Evolutionary conservation across 495 filamentous ascomycete genomes (phyloP), one percentile per base, ranked within the genome.

Genomic region (Xylaria intraflava): DNA sequence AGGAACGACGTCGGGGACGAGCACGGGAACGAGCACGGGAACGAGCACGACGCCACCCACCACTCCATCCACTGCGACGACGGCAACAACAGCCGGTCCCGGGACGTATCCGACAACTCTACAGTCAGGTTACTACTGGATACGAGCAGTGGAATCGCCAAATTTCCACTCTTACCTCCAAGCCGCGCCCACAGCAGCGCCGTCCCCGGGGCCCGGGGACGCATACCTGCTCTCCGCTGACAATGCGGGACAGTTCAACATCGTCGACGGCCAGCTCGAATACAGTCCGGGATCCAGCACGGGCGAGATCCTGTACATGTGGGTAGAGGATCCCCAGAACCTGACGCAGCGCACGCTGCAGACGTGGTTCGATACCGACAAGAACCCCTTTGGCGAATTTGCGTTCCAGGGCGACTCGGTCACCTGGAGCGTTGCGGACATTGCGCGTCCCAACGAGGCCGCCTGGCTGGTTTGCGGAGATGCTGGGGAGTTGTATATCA

Each of bases 111-210:
- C 51, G 17, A 58, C 53, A 4, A 77, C 70, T 0, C 69, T 83
- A 2, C 68, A 75, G 53, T 60, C 61, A 17, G 80, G 76, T 6
- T 81, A 79, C 55, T 75, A 73, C 70, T 85, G 80, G 80, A 78
- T 84, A 60, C 79, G 81, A 8, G 81, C 78, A 0, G 82, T 84
- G 0, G 75, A 68, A 29, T 49, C 72, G 1, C 82, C 82, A 20
- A 82, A 84, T 64, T 84, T 74, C 69, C 82, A 83, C 70, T 77
- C 81, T 56, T 85, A 85, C 65, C 69, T 84, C 20, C 80, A 54
- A 47, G 51, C 51, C 3, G 51, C 51, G 36, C 51, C 43, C 6
- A 47, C 43, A 14, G 51, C 43, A 41, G 47, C 51, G 11, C 43
- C 51, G 0, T 54, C 24, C 7, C 51, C 51, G 3, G 51, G 51